phyloP scores from a whole-genome alignment of 2,329 filamentous ascomycete genomes.

The Pyrenochaeta sp. region DNA sequence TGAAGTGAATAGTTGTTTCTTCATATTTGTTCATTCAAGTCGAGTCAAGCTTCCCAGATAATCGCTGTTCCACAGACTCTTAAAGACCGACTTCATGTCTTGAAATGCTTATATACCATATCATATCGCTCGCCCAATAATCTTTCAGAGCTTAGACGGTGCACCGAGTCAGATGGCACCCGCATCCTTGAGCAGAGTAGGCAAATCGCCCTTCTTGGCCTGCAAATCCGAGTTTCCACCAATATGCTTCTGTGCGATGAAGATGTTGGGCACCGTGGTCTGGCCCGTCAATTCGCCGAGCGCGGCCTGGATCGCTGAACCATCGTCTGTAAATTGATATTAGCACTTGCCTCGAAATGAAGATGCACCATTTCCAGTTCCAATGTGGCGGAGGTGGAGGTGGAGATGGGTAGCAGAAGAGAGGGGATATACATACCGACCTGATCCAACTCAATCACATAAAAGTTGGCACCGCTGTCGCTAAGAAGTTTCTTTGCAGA shows the following conservation, averaged over 20 bases:
- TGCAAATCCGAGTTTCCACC: slow-evolving; percentile 94
- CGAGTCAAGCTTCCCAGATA: no score
- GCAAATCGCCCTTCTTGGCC: slow-evolving; percentile 69
- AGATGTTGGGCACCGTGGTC: slow-evolving; percentile 93
- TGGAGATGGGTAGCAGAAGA: not conserved
- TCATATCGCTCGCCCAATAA: no score
- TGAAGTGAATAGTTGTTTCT: not conserved
- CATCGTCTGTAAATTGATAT: slow-evolving; percentile 69
- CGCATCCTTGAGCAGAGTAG: slow-evolving; percentile 68
- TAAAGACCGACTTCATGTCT: no score
- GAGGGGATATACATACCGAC: slow-evolving; percentile 66
- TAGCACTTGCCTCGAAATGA: no score
- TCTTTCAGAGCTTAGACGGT: no score
- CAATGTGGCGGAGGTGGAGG: no score
- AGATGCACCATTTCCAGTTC: no score
- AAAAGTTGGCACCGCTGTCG: slow-evolving; percentile 74
- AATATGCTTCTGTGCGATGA: slow-evolving; percentile 89
- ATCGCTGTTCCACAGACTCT: no score
- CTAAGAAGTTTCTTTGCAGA: slow-evolving; percentile 78
- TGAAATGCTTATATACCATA: no score
- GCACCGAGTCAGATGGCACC: slow-evolving; percentile 63
- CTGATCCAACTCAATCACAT: slow-evolving; percentile 83
- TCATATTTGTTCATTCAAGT: no score
- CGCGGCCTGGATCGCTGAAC: slow-evolving; percentile 80
- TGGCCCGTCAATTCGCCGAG: slow-evolving; percentile 82